Evolutionary conservation across 441 rosid genomes (phyloP).

Genomic region (Adansonia grandidieri): DNA sequence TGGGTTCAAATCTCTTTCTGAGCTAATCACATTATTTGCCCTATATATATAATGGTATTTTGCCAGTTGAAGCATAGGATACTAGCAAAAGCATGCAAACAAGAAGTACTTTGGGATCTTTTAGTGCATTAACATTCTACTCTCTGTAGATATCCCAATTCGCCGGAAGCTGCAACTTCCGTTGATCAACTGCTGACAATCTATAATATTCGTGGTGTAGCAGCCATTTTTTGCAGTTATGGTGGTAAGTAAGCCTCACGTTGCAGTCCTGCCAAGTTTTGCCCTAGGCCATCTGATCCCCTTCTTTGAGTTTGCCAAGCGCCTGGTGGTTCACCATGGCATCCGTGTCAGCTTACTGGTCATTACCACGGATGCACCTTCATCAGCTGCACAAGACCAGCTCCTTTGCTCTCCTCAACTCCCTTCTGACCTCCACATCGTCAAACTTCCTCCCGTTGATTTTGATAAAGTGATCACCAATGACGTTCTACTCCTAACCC

Average conservation of each 20-base stretch:
- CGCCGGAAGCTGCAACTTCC: not conserved
- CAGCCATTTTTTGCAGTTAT: not conserved
- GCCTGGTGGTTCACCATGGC: conserved; percentile 32
- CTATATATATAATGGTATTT: not conserved
- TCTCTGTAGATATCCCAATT: not conserved
- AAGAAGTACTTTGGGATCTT: not conserved
- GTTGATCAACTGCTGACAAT: not conserved
- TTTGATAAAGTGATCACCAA: not conserved
- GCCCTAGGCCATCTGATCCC: conserved; percentile 48
- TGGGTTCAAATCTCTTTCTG: not conserved
- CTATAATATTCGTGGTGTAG: not conserved
- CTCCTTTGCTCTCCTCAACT: conserved; percentile 22
- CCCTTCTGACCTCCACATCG: conserved; percentile 21
- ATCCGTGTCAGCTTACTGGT: conserved; percentile 34
- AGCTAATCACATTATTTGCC: not conserved
- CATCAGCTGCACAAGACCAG: not conserved
- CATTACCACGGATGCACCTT: not conserved
- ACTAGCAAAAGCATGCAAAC: not conserved
- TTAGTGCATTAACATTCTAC: not conserved
- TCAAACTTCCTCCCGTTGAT: conserved; percentile 31
- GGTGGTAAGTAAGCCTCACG: conserved; percentile 21
- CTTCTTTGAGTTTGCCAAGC: conserved; percentile 37
- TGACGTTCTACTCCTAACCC: not conserved
- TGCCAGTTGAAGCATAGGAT: not conserved
- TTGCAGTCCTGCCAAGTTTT: conserved; percentile 34